phyloP scores from a whole-genome alignment of 129 eudicot genomes.

The Rutidosis leptorrhynchoides region DNA sequence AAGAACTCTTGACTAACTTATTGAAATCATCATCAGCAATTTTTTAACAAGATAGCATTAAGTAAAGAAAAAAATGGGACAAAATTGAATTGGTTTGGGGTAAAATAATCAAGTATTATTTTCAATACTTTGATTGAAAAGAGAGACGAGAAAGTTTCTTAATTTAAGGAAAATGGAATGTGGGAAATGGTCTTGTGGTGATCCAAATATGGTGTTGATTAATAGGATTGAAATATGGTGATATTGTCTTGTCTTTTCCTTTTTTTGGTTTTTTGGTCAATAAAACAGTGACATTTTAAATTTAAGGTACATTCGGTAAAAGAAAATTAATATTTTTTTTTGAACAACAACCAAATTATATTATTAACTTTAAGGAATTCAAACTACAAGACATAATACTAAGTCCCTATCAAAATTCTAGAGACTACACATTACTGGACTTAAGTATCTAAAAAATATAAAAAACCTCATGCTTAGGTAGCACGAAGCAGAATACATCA shows the following conservation, averaged over 20 bases:
- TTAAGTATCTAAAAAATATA: too few species aligned
- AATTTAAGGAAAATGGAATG: not conserved
- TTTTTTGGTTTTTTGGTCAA: not conserved
- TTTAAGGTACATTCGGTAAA: too few species aligned
- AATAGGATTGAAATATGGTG: too few species aligned
- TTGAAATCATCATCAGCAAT: not conserved
- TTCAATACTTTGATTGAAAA: not conserved
- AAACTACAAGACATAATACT: too few species aligned
- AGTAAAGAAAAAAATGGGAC: not conserved
- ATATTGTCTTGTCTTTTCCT: not conserved
- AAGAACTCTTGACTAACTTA: slow-evolving; percentile 23
- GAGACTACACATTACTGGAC: too few species aligned
- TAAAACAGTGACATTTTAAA: not conserved
- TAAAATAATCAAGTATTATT: too few species aligned
- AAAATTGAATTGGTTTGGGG: not conserved
- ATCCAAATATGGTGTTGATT: not conserved
- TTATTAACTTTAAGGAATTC: too few species aligned
- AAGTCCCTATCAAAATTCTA: too few species aligned
- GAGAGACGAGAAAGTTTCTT: not conserved
- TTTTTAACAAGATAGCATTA: not conserved
- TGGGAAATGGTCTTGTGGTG: slow-evolving; percentile 11
- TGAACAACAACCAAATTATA: too few species aligned
- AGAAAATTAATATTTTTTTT: too few species aligned
- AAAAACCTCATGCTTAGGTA: too few species aligned
- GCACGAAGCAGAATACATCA: too few species aligned